Base-by-base conservation (phyloP, 306 rosid species). In the Cicer chorassanicum region DNA sequence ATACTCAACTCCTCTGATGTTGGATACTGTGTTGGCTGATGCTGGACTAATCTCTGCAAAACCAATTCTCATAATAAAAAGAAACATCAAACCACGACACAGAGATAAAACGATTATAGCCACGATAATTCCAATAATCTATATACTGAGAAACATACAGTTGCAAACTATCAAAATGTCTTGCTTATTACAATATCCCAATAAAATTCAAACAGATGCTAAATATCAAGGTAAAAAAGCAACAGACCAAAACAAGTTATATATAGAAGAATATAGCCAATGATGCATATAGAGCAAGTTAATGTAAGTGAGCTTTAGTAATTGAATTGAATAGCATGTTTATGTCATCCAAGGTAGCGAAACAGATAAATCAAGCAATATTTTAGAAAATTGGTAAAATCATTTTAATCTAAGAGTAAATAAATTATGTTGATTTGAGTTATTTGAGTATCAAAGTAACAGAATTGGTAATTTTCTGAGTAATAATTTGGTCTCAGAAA, bases 1-100 rank as follows among this genome's bases (percentile, higher is more conserved):
- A 94, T 94, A 86, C 96, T 91, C 81, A 90, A 79, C 82, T 91
- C 98, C 85, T 91, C 97, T 15, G 97, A 94, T 4, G 97, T 94
- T 3, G 97, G 97, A 71, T 89, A 82, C 78, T 87, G 97, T 7
- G 98, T 91, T 73, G 98, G 94, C 83, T 89, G 98, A 74, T 93
- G 98, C 82, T 93, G 98, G 71, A 91, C 98, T 74, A 93, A 11
- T 84, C 96, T 88, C 97, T 94, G 90, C 87, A 76, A 88, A 57
- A 76, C 41, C 66, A 81, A 86, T 34, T 42, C 82, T 79, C 82
- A 75, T 5, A n/a, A 69, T 75, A 53, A 70, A 70, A 79, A 65
- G 43, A 79, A 55, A 57, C 15, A 42, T 74, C 14, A 70, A 14
- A 64, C 74, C 73, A 74, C 74, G 56, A 45, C 34, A 71, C 1